These are phyloP conservation scores for Boletus edulis DNA, from an alignment of 768 basidiomycete genomes.

Conservation along the genomic window DNA sequence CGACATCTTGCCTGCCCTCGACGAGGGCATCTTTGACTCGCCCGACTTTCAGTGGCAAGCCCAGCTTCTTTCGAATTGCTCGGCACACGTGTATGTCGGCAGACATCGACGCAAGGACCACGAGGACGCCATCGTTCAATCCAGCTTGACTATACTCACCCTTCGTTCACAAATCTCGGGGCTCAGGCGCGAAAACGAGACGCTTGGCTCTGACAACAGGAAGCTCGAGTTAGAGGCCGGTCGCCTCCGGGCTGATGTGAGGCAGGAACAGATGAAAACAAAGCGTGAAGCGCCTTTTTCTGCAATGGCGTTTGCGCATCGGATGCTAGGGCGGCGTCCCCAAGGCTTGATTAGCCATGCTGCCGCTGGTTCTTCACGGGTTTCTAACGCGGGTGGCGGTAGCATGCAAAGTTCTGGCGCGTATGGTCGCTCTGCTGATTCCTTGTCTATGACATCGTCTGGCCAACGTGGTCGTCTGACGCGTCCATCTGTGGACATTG, in stretches of 20 bases:
- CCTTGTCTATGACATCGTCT: background rate
- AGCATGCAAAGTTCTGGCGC: background rate
- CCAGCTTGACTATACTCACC: conserved; percentile 47
- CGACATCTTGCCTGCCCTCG: conserved; percentile 45
- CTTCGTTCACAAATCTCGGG: conserved; percentile 41
- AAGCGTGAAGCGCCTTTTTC: background rate
- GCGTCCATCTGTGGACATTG: background rate
- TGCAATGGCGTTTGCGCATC: background rate
- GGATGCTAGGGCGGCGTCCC: background rate
- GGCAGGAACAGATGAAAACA: conserved; percentile 8
- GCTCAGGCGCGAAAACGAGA: conserved; percentile 32
- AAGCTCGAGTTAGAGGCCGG: conserved; percentile 27
- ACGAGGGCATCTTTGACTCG: conserved; percentile 42
- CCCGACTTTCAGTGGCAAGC: conserved; percentile 59
- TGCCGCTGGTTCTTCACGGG: conserved; percentile 24
- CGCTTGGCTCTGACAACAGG: conserved; percentile 23
- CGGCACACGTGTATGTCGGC: conserved; percentile 53
- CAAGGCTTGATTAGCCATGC: conserved; percentile 17
- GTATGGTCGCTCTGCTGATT: background rate
- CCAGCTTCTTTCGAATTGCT: conserved; percentile 58
- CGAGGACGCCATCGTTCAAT: conserved; percentile 42
- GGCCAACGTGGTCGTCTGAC: background rate
- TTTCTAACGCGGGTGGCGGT: background rate
- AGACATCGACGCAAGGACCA: conserved; percentile 20
- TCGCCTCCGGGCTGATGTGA: conserved; percentile 13